These are phyloP conservation scores for Hyaloscypha variabilis DNA, from an alignment of 495 filamentous ascomycete species.

Conservation along the genomic window DNA sequence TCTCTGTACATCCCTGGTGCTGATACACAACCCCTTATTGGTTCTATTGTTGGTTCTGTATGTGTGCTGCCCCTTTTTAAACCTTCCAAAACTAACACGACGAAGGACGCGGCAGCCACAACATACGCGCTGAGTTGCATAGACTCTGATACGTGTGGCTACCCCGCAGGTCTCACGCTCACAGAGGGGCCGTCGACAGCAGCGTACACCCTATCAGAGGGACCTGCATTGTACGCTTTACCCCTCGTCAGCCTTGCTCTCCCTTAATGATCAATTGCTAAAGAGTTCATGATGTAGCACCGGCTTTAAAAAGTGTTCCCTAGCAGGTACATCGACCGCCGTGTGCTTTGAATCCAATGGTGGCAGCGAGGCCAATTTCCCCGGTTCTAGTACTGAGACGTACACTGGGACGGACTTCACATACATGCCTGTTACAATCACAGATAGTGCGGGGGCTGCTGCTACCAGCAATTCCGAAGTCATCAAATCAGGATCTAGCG, in stretches of 20 bases:
- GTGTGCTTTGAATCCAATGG: conserved; percentile 51
- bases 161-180: conserved; percentile 2
- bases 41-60: conserved; percentile 18
- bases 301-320: conserved; percentile 52
- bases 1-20: conserved; percentile 23
- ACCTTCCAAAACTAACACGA: not conserved
- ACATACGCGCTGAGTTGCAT: conserved; percentile 23
- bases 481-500: not conserved
- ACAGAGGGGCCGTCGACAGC: conserved; percentile 20
- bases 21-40: conserved; percentile 17
- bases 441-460: conserved; percentile 28
- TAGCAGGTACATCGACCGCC: conserved; percentile 55
- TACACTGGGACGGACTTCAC: conserved; percentile 8
- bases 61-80: not conserved
- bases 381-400: conserved; percentile 30
- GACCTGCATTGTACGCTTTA: not conserved
- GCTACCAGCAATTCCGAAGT: not conserved
- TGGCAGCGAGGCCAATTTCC: conserved; percentile 34
- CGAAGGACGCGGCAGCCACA: conserved; percentile 23
- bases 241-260: not conserved
- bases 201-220: conserved; percentile 8
- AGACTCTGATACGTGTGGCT: conserved; percentile 15
- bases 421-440: conserved; percentile 40
- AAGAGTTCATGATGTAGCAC: conserved; percentile 32
- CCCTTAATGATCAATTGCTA: not conserved